Evolutionary conservation across 306 rosid genomes (phyloP), one percentile per base, ranked within the genome.

Genomic region (Vigna nakashimae): DNA sequence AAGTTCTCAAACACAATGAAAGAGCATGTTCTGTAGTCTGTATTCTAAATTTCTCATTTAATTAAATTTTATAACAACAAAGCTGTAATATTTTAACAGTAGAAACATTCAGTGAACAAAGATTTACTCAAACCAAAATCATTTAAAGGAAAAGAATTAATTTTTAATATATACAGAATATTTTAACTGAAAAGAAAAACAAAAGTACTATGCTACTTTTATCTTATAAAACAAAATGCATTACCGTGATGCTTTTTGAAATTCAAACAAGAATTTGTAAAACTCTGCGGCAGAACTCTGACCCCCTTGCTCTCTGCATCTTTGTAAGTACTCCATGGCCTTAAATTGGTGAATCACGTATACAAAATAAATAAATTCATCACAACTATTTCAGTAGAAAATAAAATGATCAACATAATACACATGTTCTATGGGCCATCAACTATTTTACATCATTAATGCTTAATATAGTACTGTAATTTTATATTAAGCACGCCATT

Each of bases 161-260:
- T 32, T n/a, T n/a, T 69, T 58, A n/a, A 75, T 63, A 15, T 10
- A 58, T 26, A 59, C 71, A 70, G 34, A 36, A 60, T 15, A 70
- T 22, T 70, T 48, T 70, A 79, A n/a, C 43, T 49, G 34, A 56
- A 67, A 16, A 77, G 9, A 69, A 65, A 65, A 51, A 38, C 1
- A 28, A 34, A 56, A 57, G n/a, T 40, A 5, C 3, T 56, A 49
- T 20, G 53, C 32, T 2, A 45, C 40, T 38, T 32, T 58, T 48
- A 65, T 74, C 24, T 64, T 69, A 52, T 2, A 5, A 45, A 28
- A 69, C 11, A 24, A 51, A 32, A 76, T 50, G 67, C 51, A 42
- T 79, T 89, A 90, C 98, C 97, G 86, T 69, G 97, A 92, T 15
- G 90, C 97, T 79, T 89, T 92, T 79, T 91, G 97, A 91, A 94